Conservation (phyloP, 2,329 filamentous ascomycete species). For the Chaetomiaceae sp. region DNA sequence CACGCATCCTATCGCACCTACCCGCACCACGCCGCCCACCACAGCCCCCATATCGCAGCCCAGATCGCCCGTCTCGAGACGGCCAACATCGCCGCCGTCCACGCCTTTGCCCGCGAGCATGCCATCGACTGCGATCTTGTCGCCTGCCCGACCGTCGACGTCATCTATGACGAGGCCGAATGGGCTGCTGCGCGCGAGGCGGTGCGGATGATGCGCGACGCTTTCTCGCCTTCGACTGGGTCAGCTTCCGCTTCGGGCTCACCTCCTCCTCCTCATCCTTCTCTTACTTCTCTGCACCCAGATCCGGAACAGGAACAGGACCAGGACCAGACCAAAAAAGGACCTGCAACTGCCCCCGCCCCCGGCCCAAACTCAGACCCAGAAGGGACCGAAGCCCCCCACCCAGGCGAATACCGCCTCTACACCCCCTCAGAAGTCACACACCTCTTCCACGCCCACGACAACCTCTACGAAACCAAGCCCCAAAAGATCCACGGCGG, state of each 20-base stretch:
- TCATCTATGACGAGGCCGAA: constrained; percentile 47
- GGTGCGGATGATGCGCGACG: constrained; percentile 41
- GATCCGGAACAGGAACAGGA: no score
- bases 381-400: no score
- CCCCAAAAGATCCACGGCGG: constrained; percentile 39
- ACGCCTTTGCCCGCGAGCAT: constrained; percentile 44
- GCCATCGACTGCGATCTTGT: constrained; percentile 46
- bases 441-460: constrained; percentile 33
- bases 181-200: constrained; percentile 36
- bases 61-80: constrained; percentile 49
- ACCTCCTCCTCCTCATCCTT: no score
- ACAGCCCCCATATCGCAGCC: constrained; percentile 46
- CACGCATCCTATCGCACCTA: constrained; percentile 46
- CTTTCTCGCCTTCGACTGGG: constrained; percentile 39
- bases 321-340: no score
- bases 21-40: constrained; percentile 37
- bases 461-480: constrained; percentile 10
- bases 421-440: constrained; percentile 39
- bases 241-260: no score
- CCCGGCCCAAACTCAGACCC: no score
- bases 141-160: constrained; percentile 51
- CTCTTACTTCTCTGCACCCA: no score
- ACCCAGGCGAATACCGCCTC: constrained; percentile 40
- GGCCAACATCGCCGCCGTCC: constrained; percentile 49
- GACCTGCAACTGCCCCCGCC: no score